A percentile compares a stretch with the other conserved stretches of the same genome.
Evolutionary conservation across 2,329 filamentous ascomycete species (phyloP).

Genomic region (Escovopsis sp.): DNA sequence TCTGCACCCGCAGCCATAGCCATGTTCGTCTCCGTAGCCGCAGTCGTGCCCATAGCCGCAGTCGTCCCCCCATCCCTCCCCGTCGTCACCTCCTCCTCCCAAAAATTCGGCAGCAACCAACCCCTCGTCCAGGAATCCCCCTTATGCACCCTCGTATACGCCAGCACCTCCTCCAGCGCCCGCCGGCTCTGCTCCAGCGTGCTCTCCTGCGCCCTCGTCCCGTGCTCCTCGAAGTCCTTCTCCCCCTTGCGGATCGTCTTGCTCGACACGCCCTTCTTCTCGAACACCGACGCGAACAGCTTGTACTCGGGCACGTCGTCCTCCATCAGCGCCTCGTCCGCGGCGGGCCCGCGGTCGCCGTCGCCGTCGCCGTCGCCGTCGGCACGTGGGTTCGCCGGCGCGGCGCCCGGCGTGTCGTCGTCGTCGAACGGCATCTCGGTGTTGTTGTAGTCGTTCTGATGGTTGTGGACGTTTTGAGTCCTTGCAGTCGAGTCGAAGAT

Average conservation of each 20-base stretch:
- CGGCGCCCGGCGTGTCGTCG: conserved; percentile 22
- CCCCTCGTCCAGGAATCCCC: conserved; percentile 50
- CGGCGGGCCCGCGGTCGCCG: conserved; percentile 14
- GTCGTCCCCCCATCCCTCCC: conserved; percentile 5
- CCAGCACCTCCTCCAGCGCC: conserved; percentile 80
- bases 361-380: background rate
- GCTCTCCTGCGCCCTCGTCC: conserved; percentile 64
- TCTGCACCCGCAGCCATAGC: too few species aligned
- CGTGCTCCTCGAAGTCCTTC: conserved; percentile 94
- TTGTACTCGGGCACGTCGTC: conserved; percentile 77
- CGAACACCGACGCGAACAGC: conserved; percentile 42
- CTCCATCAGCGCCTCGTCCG: conserved; percentile 48
- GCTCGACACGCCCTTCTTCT: conserved; percentile 33
- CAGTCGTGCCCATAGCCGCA: too few species aligned
- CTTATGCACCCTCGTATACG: conserved; percentile 60
- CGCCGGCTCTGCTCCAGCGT: conserved; percentile 66
- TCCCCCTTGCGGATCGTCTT: conserved; percentile 78
- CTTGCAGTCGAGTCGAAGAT: too few species aligned
- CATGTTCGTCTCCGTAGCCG: too few species aligned
- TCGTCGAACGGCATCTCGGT: conserved; percentile 25
- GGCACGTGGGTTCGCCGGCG: background rate
- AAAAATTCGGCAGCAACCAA: conserved; percentile 55
- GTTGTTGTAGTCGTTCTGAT: background rate
- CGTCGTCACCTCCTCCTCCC: conserved; percentile 18
- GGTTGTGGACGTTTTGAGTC: too few species aligned